These are phyloP conservation scores for Circinella minor DNA, from an alignment of 371 early-diverging fungal species.

Conservation along the genomic window DNA sequence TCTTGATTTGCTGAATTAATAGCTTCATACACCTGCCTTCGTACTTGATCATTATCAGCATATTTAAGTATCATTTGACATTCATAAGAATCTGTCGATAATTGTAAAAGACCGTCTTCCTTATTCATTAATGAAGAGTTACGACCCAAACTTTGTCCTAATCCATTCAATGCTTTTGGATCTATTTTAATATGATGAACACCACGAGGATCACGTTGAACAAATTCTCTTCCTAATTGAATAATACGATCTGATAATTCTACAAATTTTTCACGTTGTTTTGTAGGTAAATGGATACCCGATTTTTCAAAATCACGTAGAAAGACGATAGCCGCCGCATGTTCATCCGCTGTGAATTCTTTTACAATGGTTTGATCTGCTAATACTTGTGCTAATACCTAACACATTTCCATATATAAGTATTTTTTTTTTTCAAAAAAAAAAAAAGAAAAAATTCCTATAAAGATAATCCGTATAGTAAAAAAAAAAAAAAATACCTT, in stretches of 20 bases:
- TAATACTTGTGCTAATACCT: constrained; percentile 72
- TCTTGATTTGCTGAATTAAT: constrained; percentile 72
- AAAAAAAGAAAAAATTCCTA: background rate
- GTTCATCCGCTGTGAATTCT: constrained; percentile 71
- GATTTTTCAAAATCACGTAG: constrained; percentile 93
- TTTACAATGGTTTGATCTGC: constrained; percentile 58
- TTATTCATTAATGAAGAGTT: constrained; percentile 15
- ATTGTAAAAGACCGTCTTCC: constrained; percentile 34
- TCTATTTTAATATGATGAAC: constrained; percentile 33
- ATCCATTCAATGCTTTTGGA: constrained; percentile 25
- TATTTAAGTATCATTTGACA: constrained; percentile 68
- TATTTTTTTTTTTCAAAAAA: too few relatives aligned
- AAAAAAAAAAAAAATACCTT: constrained; percentile 45
- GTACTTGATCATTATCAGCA: constrained; percentile 63
- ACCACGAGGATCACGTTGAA: constrained; percentile 55
- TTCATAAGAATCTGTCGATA: constrained; percentile 60
- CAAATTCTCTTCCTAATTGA: constrained; percentile 77
- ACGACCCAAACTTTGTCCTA: constrained; percentile 23
- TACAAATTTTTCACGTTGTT: constrained; percentile 77
- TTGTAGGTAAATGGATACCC: constrained; percentile 84
- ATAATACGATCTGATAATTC: constrained; percentile 82
- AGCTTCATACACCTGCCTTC: constrained; percentile 75
- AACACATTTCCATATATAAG: background rate
- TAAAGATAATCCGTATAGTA: too few relatives aligned
- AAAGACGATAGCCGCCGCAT: constrained; percentile 81